Percentiles rank a stretch among this genome's conserved stretches.
Evolutionary conservation across 176 grass and related monocot species (phyloP).

Genomic region (Rhynchospora breviuscula): DNA sequence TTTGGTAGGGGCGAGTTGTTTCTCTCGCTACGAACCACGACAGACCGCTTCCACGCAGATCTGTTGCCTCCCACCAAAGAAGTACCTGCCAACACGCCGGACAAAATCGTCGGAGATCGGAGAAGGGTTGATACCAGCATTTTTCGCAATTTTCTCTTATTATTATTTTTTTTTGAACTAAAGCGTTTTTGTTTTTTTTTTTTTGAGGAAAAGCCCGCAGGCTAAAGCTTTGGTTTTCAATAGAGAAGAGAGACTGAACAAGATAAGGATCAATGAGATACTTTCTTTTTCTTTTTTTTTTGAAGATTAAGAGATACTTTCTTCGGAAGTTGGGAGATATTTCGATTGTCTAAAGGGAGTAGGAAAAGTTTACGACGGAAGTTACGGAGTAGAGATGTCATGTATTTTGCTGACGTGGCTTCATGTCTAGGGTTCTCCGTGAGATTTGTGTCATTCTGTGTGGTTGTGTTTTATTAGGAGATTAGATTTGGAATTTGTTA

Average conservation of each 20-base stretch:
- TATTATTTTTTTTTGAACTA: background rate
- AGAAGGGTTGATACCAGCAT: conserved; percentile 57
- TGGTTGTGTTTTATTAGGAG: background rate
- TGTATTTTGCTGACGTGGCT: background rate
- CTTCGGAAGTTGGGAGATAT: conserved; percentile 4
- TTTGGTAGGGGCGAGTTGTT: conserved; percentile 69
- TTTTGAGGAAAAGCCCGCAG: background rate
- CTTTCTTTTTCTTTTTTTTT: too few species aligned
- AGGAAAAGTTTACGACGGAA: background rate
- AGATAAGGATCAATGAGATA: conserved; percentile 56
- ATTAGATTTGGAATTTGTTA: background rate
- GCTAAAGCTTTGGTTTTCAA: background rate
- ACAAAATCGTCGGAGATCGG: conserved; percentile 17
- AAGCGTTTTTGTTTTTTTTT: background rate
- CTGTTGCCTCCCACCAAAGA: background rate
- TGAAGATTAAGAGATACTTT: too few species aligned
- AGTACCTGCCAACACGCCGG: background rate
- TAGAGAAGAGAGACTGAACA: conserved; percentile 12
- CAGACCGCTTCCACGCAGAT: background rate
- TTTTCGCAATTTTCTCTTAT: background rate
- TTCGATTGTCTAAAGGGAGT: background rate
- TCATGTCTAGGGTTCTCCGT: background rate
- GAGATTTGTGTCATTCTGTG: background rate
- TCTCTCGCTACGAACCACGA: conserved; percentile 37
- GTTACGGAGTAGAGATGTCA: background rate